Base-by-base conservation (phyloP, 345 rosid species). In the Psidium guajava region DNA sequence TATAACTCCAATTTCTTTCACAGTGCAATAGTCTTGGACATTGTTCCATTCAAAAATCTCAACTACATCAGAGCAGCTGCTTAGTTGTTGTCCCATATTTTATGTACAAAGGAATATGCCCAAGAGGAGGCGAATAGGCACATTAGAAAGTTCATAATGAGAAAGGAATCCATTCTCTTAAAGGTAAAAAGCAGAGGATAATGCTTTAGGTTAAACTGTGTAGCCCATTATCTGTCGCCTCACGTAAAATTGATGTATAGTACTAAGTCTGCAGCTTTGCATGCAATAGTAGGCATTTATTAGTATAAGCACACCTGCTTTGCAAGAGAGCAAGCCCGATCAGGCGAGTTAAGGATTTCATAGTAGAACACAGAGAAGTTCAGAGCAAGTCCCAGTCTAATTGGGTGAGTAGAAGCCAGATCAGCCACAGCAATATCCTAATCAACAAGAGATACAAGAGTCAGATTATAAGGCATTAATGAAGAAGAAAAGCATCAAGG, bases 281-380 rank as follows among this genome's bases (percentile, higher is more conserved):
- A 32, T 50, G 75, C 22, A 5, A 69, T 32, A 69, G 77, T 18
- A 16, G 44, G 77, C 12, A 69, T 32, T 11, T 64, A 32, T 18
- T 4, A 69, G 69, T 25, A 80, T 44, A 85, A 51, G 64, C 27
- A 15, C 82, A 97, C 98, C 98, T 94, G 97, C 88, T 97, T 97
- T 6, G 98, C 99, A 44, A 97, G 99, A 88, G 87, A 94, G 89
- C 99, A 97, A 5, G 99, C 99, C 51, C 98, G 97, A 85, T 97
- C 99, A 75, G 99, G 98, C 61, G 99, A 97, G 93, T 95, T 97
- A 59, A 97, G 98, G 85, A 97, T 97, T 93, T 97, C 99, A 89
- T 97, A 97, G 89, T 95, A 97, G 91, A 97, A 97, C 28, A 97
- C 99, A 25, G 99, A 97, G 94, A 97, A 97, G 92, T 97, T 97